These are phyloP conservation scores for Penicillium sp. DNA, from an alignment of 2,329 filamentous ascomycete species.

Conservation along the genomic window DNA sequence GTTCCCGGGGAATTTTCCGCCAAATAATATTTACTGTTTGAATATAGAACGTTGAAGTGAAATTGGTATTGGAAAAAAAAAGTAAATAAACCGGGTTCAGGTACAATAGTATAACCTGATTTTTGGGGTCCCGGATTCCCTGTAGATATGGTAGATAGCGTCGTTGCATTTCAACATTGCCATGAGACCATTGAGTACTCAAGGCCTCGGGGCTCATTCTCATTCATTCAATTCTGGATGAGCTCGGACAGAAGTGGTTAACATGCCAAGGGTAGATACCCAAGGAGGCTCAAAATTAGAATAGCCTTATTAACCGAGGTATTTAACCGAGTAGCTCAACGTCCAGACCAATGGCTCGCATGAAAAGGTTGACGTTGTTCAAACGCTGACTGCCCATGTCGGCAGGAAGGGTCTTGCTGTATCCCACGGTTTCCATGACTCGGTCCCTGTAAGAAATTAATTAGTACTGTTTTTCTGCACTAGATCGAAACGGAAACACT, in stretches of 20 bases:
- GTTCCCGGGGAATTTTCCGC: neutral
- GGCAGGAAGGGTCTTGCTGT: slow-evolving; percentile 83
- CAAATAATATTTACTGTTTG: neutral
- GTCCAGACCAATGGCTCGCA: slow-evolving; percentile 97
- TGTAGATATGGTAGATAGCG: neutral
- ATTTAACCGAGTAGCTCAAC: slow-evolving; percentile 70
- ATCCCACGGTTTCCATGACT: slow-evolving; percentile 89
- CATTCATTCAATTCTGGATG: neutral
- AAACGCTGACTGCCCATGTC: slow-evolving; percentile 82
- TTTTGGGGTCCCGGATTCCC: slow-evolving; percentile 1
- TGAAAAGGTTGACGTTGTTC: slow-evolving; percentile 94
- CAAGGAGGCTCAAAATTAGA: neutral
- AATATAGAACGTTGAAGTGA: slow-evolving; percentile 3
- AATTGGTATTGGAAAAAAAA: slow-evolving; percentile 13
- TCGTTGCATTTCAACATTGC: neutral
- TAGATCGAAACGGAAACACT: slow-evolving; percentile 28
- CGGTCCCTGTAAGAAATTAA: slow-evolving; percentile 59
- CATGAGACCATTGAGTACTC: neutral
- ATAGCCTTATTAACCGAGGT: neutral
- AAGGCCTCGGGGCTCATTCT: neutral
- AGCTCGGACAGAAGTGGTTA: neutral
- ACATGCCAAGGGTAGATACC: neutral
- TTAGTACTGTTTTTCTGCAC: slow-evolving; percentile 15
- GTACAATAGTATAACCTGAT: neutral
- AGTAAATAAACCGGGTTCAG: slow-evolving; percentile 2